Conservation (phyloP, 495 filamentous ascomycete species). For the Neurospora sp. region DNA sequence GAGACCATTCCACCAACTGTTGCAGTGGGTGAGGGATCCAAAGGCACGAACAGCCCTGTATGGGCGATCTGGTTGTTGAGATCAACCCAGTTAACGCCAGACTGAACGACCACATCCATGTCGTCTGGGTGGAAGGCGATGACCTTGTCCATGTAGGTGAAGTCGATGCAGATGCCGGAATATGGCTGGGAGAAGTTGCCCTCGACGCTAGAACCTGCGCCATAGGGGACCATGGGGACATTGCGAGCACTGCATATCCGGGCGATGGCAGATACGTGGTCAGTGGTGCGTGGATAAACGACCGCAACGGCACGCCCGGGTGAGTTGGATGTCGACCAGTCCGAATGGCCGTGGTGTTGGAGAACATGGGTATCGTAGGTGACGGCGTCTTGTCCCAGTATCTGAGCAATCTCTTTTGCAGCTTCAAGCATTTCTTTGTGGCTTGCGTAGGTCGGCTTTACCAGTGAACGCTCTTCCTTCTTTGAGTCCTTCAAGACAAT, state of each 20-base stretch:
- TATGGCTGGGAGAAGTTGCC: slow-evolving; percentile 76
- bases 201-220: slow-evolving; percentile 75
- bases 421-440: slow-evolving; percentile 35
- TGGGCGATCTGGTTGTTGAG: slow-evolving; percentile 65
- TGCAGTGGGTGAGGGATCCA: slow-evolving; percentile 59
- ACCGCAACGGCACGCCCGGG: slow-evolving; percentile 62
- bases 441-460: slow-evolving; percentile 9
- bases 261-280: slow-evolving; percentile 69
- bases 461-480: neutral
- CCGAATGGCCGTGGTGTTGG: slow-evolving; percentile 67
- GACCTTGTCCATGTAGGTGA: slow-evolving; percentile 71
- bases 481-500: neutral
- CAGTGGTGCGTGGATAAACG: slow-evolving; percentile 59
- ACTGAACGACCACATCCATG: slow-evolving; percentile 85
- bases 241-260: slow-evolving; percentile 65
- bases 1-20: slow-evolving; percentile 64
- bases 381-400: slow-evolving; percentile 52
- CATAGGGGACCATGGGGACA: slow-evolving; percentile 80
- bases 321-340: slow-evolving; percentile 78
- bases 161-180: slow-evolving; percentile 77
- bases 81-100: slow-evolving; percentile 75
- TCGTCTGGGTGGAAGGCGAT: slow-evolving; percentile 67
- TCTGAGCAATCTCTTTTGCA: slow-evolving; percentile 45
- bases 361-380: slow-evolving; percentile 72
- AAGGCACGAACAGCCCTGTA: slow-evolving; percentile 74